phyloP scores from a whole-genome alignment of 73 alveolate species.

The Durusdinium trenchii region DNA sequence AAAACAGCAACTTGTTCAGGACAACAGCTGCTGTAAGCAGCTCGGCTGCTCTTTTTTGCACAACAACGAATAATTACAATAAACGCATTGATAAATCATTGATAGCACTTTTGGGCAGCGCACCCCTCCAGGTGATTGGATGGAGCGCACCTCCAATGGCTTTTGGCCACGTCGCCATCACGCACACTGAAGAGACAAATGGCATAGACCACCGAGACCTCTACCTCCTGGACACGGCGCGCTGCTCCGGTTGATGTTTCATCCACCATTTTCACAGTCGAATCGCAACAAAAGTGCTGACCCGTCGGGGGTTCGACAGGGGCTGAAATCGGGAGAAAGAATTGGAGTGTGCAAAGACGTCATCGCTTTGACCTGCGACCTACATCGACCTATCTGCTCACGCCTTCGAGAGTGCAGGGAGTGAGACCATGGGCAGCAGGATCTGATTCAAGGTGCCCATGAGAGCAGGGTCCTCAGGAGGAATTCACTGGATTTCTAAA shows the following conservation, averaged over 20 bases:
- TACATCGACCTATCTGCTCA: background rate
- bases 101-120: background rate
- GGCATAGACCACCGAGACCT: slow-evolving; percentile 88
- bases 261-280: no score
- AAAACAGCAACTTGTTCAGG: background rate
- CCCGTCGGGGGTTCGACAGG: background rate
- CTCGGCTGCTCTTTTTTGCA: background rate
- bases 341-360: no score
- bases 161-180: slow-evolving; percentile 66
- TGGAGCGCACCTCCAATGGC: slow-evolving; percentile 46
- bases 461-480: slow-evolving; percentile 67
- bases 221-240: slow-evolving; percentile 85
- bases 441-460: slow-evolving; percentile 88
- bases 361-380: background rate
- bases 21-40: background rate
- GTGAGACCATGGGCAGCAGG: slow-evolving; percentile 78
- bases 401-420: slow-evolving; percentile 84
- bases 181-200: slow-evolving; percentile 91
- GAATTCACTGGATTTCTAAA: no score
- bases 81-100: background rate
- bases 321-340: no score
- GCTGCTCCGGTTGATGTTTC: no score
- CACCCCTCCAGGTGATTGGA: background rate
- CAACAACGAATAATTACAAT: background rate
- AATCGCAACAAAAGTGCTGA: background rate